Conservation (phyloP, 345 rosid genomes). For the Ricinus communis region DNA sequence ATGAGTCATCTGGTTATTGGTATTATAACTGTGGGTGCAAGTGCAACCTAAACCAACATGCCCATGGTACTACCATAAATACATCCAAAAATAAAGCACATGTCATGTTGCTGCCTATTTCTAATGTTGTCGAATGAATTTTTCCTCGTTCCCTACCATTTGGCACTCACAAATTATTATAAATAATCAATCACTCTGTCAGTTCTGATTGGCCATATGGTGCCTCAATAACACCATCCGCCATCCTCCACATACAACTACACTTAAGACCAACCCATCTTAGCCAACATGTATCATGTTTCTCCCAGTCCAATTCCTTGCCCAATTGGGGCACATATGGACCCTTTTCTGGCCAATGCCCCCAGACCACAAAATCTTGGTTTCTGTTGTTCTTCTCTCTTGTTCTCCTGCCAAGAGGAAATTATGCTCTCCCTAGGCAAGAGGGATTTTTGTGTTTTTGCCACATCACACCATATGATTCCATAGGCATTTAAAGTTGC, state of each 20-base stretch:
- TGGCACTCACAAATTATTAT: background rate
- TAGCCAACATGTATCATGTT: slow-evolving; percentile 23
- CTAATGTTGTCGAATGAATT: background rate
- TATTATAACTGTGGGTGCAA: no score
- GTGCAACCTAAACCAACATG: slow-evolving; percentile 1
- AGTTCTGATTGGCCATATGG: background rate
- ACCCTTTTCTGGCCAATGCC: background rate
- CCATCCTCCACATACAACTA: background rate
- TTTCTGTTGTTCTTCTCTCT: slow-evolving; percentile 10
- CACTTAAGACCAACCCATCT: background rate
- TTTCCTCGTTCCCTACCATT: background rate
- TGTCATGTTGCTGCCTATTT: slow-evolving; percentile 20
- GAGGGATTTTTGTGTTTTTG: no score
- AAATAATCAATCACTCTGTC: background rate
- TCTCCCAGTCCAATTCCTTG: slow-evolving; percentile 8
- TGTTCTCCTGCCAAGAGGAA: slow-evolving; percentile 12
- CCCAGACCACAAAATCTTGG: background rate
- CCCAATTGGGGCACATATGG: slow-evolving; percentile 1
- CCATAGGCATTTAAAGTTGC: no score
- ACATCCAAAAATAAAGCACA: slow-evolving; percentile 6
- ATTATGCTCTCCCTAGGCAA: background rate
- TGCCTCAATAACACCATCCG: background rate
- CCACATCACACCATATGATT: no score
- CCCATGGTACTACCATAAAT: background rate
- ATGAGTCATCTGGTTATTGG: no score